phyloP scores from a whole-genome alignment of 305 asterid species.

The Fraxinus floribunda region DNA sequence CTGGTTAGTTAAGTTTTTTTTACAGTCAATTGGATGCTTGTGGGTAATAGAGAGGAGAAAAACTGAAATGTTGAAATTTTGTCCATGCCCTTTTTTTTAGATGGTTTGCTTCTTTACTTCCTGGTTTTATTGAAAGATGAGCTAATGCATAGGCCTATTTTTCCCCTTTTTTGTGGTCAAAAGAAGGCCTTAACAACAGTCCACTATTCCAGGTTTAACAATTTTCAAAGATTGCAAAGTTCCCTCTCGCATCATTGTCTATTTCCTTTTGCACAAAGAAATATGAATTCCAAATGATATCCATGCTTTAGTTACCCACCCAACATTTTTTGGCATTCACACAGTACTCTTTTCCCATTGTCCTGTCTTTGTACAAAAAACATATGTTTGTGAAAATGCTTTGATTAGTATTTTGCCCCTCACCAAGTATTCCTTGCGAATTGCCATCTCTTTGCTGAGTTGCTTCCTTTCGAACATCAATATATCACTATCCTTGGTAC shows the following conservation, averaged over 20 bases:
- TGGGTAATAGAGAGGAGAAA: neutral
- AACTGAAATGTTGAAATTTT: neutral
- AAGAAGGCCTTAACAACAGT: neutral
- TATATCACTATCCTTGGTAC: neutral
- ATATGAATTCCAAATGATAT: neutral
- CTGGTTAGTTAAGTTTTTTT: constrained; percentile 49
- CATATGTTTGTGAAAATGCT: neutral
- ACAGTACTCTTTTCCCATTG: neutral
- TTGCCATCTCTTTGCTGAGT: neutral
- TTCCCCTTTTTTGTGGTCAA: neutral
- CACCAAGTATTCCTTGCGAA: neutral
- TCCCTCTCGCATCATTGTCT: neutral
- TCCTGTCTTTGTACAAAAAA: neutral
- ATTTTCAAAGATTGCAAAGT: neutral
- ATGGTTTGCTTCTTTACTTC: neutral
- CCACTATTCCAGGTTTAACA: neutral
- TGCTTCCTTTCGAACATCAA: neutral
- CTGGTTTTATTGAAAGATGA: neutral
- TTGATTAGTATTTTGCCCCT: neutral
- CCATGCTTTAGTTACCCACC: neutral
- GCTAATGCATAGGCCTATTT: neutral
- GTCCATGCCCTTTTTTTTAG: neutral
- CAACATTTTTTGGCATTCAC: constrained; percentile 6
- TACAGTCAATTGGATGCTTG: constrained; percentile 1
- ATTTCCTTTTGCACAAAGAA: constrained; percentile 3